Conservation (phyloP, 805 yeast genomes). For the Ogataea glucozyma region DNA sequence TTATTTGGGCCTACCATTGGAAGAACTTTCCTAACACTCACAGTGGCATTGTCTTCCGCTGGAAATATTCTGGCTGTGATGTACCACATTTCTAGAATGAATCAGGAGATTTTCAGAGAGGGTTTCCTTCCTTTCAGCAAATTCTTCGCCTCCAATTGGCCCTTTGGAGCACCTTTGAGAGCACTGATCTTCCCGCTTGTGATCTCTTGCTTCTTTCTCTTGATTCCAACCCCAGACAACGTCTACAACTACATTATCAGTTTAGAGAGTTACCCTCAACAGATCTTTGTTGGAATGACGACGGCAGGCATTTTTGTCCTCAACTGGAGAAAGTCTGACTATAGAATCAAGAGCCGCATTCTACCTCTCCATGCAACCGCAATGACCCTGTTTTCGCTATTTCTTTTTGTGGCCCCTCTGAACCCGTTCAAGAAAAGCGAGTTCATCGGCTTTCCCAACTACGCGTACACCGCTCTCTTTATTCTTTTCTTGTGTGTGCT, state of each 20-base stretch:
- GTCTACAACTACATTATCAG: slow-evolving; percentile 53
- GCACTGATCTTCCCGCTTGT: slow-evolving; percentile 45
- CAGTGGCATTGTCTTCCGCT: slow-evolving; percentile 55
- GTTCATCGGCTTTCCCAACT: slow-evolving; percentile 45
- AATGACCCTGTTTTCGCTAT: slow-evolving; percentile 46
- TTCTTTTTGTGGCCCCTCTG: slow-evolving; percentile 54
- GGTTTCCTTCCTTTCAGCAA: slow-evolving; percentile 53
- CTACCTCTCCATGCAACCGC: slow-evolving; percentile 47
- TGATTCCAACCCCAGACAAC: slow-evolving; percentile 48
- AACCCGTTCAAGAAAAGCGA: slow-evolving; percentile 41
- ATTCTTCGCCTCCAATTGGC: slow-evolving; percentile 55
- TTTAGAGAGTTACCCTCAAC: slow-evolving; percentile 52
- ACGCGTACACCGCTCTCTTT: slow-evolving; percentile 47
- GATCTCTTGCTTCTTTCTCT: slow-evolving; percentile 42
- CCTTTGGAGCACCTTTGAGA: slow-evolving; percentile 53
- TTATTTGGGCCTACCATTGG: slow-evolving; percentile 53
- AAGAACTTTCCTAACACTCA: slow-evolving; percentile 45
- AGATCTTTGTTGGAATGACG: slow-evolving; percentile 50
- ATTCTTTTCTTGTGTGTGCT: slow-evolving; percentile 44
- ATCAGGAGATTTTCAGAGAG: slow-evolving; percentile 58
- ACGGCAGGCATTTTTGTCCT: slow-evolving; percentile 60
- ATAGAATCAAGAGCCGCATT: slow-evolving; percentile 53
- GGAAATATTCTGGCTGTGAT: slow-evolving; percentile 58
- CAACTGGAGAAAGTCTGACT: slow-evolving; percentile 50
- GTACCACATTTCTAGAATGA: slow-evolving; percentile 52